phyloP scores from a whole-genome alignment of 345 rosid genomes.

The Barbarea vulgaris region DNA sequence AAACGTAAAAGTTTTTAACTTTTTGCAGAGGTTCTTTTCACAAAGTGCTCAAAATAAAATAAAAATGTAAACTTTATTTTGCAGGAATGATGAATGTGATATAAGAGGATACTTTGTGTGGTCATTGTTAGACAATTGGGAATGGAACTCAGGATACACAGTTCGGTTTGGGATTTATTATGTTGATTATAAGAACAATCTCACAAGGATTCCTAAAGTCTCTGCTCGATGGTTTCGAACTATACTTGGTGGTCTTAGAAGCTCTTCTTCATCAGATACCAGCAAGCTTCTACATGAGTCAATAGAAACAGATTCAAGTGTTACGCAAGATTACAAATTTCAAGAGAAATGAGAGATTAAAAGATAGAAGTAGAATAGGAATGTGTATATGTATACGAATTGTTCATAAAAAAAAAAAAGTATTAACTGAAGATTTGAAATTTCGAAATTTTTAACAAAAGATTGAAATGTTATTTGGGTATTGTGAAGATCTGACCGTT shows the following conservation, averaged over 20 bases:
- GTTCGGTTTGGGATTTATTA: constrained; percentile 85
- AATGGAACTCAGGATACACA: constrained; percentile 91
- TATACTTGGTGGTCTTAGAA: constrained; percentile 36
- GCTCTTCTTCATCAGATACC: constrained; percentile 26
- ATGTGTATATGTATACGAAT: background rate
- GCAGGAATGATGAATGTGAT: constrained; percentile 66
- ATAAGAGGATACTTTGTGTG: constrained; percentile 77
- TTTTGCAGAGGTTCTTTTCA: background rate
- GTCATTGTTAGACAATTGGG: constrained; percentile 97
- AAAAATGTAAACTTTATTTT: background rate
- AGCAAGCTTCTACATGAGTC: constrained; percentile 20
- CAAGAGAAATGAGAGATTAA: constrained; percentile 6
- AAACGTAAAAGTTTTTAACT: constrained; percentile 39
- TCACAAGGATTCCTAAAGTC: constrained; percentile 80
- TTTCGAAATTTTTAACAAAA: background rate
- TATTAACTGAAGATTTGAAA: background rate
- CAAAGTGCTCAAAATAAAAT: background rate
- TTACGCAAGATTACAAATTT: background rate
- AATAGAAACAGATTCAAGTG: background rate
- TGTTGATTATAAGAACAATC: constrained; percentile 75
- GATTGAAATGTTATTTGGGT: background rate
- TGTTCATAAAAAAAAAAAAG: constrained; percentile 7
- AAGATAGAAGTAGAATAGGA: background rate
- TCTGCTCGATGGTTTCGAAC: constrained; percentile 78
- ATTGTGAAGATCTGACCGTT: too few relatives aligned